Percentiles rank a stretch among this genome's conserved stretches.
phyloP scores from a whole-genome alignment of 768 basidiomycete genomes.

The Lentinula raphanica region DNA sequence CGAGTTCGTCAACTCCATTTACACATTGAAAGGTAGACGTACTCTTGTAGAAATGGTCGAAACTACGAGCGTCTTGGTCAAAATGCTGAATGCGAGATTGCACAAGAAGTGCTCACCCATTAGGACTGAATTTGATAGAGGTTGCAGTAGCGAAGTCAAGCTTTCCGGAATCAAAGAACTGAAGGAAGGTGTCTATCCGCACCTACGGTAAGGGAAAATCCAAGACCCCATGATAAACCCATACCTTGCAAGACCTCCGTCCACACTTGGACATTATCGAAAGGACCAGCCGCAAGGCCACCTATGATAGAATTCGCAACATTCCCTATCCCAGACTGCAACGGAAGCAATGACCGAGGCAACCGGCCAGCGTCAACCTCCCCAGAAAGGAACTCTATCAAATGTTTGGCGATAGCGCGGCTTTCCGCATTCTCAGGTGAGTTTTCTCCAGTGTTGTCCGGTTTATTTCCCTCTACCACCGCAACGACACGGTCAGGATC shows the following conservation, averaged over 20 bases:
- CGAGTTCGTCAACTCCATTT: not conserved
- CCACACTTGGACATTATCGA: conserved; percentile 45
- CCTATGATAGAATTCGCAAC: conserved; percentile 48
- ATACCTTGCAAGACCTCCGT: conserved; percentile 42
- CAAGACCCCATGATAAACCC: not conserved
- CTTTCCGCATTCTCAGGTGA: conserved; percentile 40
- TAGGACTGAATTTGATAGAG: conserved; percentile 40
- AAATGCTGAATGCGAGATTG: not conserved
- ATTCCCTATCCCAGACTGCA: conserved; percentile 45
- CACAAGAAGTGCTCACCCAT: conserved; percentile 27
- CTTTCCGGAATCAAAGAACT: conserved; percentile 44
- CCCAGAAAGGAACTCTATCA: conserved; percentile 38
- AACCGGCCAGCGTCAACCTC: conserved; percentile 38
- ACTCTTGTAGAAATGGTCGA: conserved; percentile 46
- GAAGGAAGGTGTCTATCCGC: conserved; percentile 38
- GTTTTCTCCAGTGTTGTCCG: conserved; percentile 42
- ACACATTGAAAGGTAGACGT: too few relatives aligned
- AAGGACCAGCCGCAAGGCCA: conserved; percentile 42
- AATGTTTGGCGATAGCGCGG: conserved; percentile 36
- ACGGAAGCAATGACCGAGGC: conserved; percentile 36
- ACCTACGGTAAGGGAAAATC: not conserved
- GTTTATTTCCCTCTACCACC: conserved; percentile 33
- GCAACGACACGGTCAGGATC: conserved; percentile 45
- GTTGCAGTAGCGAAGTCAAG: conserved; percentile 43
- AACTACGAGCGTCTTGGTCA: conserved; percentile 19